A percentile compares a stretch with the other conserved stretches of the same genome.
Evolutionary conservation across 1,284 basidiomycete species (phyloP).

Genomic region (Mycena sp.): DNA sequence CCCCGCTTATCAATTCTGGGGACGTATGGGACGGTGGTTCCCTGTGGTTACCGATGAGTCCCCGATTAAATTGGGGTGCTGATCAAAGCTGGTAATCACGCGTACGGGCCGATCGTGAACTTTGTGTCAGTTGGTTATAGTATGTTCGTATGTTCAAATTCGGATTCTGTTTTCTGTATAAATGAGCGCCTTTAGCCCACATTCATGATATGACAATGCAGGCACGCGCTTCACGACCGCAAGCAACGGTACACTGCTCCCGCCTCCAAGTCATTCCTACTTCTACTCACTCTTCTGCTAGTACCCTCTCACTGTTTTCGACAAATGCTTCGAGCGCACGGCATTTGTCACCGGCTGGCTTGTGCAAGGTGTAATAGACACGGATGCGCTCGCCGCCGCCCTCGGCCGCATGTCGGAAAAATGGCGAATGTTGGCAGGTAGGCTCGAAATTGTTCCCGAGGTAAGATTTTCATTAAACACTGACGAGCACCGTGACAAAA

Average conservation of each 20-base stretch:
- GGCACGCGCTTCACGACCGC: background rate
- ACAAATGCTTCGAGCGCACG: slow-evolving; percentile 21
- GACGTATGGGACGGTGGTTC: too few species aligned
- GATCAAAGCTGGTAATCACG: too few species aligned
- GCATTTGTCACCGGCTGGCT: slow-evolving; percentile 48
- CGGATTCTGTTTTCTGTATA: too few species aligned
- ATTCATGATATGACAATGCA: background rate
- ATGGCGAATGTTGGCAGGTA: slow-evolving; percentile 52
- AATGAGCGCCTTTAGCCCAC: too few species aligned
- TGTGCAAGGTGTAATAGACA: slow-evolving; percentile 49
- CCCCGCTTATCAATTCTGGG: too few species aligned
- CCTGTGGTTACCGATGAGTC: too few species aligned
- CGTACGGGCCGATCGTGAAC: too few species aligned
- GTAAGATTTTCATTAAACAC: slow-evolving; percentile 15
- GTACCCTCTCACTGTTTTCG: slow-evolving; percentile 26
- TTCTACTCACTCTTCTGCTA: background rate
- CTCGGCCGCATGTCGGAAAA: slow-evolving; percentile 47
- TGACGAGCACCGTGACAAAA: too few species aligned
- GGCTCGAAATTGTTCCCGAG: slow-evolving; percentile 43
- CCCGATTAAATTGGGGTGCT: too few species aligned
- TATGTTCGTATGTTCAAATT: too few species aligned
- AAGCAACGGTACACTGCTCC: background rate
- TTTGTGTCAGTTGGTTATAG: too few species aligned
- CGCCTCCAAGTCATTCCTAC: background rate
- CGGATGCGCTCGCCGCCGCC: slow-evolving; percentile 40